A percentile compares a stretch with the other conserved stretches of the same genome.
Conservation (phyloP, 805 yeast genomes). For the Barnettozyma pratensis region DNA sequence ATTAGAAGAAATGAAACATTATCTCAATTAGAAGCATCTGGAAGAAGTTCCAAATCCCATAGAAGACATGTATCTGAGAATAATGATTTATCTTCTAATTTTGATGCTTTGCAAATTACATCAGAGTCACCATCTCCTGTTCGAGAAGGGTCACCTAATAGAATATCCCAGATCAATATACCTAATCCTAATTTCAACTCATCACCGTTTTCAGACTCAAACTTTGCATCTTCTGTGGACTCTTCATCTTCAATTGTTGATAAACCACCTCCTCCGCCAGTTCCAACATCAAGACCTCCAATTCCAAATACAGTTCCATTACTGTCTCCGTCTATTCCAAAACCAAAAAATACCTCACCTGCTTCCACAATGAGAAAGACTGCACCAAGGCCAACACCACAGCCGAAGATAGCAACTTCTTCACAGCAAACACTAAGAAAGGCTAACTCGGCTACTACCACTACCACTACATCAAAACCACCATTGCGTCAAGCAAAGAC, state of each 20-base stretch:
- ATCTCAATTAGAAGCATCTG: constrained; percentile 23
- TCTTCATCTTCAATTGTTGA: background rate
- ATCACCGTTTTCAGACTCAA: background rate
- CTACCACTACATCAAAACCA: too few species aligned
- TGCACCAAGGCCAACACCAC: background rate
- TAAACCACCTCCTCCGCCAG: background rate
- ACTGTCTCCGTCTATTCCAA: constrained; percentile 1
- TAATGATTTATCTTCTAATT: background rate
- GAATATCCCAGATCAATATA: background rate
- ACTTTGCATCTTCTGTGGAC: background rate
- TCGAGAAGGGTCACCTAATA: background rate
- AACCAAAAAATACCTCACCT: constrained; percentile 4
- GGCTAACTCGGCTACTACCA: background rate
- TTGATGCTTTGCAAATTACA: constrained; percentile 5
- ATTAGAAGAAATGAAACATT: constrained; percentile 22
- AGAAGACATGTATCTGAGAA: constrained; percentile 8
- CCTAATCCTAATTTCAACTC: background rate
- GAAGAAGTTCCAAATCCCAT: constrained; percentile 14
- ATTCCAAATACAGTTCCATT: constrained; percentile 7
- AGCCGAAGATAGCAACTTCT: constrained; percentile 4
- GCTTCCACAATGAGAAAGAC: background rate
- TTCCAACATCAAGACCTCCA: constrained; percentile 5
- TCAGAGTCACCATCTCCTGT: background rate
- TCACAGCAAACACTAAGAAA: constrained; percentile 2
- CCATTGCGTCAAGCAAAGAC: background rate